phyloP scores from a whole-genome alignment of 2,329 filamentous ascomycete genomes.

The Arachnopeziza araneosa region DNA sequence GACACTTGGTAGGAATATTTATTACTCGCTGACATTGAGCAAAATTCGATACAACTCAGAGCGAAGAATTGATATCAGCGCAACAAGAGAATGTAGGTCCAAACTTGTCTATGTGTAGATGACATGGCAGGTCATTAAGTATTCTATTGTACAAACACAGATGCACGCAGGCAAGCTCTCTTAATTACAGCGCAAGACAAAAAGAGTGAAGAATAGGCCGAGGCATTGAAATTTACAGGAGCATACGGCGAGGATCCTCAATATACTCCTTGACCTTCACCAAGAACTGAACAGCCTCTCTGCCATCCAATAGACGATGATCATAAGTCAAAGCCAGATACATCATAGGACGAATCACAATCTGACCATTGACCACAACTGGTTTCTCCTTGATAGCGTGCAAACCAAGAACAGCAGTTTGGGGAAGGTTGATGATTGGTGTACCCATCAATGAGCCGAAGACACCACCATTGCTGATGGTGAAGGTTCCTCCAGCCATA shows the following conservation, averaged over 20 bases:
- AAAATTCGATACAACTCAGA: too few species aligned
- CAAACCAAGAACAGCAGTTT: slow-evolving; percentile 85
- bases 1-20: too few species aligned
- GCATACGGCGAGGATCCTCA: slow-evolving; percentile 90
- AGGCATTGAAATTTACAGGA: slow-evolving; percentile 42
- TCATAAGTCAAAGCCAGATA: slow-evolving; percentile 97
- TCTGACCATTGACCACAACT: slow-evolving; percentile 84
- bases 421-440: slow-evolving; percentile 95
- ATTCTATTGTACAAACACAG: slow-evolving; percentile 16
- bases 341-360: slow-evolving; percentile 99
- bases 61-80: too few species aligned
- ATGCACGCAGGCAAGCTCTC: background rate
- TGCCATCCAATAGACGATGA: slow-evolving; percentile 88
- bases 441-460: slow-evolving; percentile 98
- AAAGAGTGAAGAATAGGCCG: background rate
- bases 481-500: slow-evolving; percentile 97
- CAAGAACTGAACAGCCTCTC: slow-evolving; percentile 93
- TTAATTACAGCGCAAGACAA: background rate
- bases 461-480: slow-evolving; percentile 94
- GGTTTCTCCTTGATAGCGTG: slow-evolving; percentile 96
- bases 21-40: too few species aligned
- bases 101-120: background rate
- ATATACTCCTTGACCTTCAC: slow-evolving; percentile 98
- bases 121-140: background rate
- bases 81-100: too few species aligned